Percentiles rank a stretch among this genome's conserved stretches.
These are phyloP conservation scores for Talaromyces sp. DNA, from an alignment of 2,329 filamentous ascomycete genomes.

Conservation along the genomic window DNA sequence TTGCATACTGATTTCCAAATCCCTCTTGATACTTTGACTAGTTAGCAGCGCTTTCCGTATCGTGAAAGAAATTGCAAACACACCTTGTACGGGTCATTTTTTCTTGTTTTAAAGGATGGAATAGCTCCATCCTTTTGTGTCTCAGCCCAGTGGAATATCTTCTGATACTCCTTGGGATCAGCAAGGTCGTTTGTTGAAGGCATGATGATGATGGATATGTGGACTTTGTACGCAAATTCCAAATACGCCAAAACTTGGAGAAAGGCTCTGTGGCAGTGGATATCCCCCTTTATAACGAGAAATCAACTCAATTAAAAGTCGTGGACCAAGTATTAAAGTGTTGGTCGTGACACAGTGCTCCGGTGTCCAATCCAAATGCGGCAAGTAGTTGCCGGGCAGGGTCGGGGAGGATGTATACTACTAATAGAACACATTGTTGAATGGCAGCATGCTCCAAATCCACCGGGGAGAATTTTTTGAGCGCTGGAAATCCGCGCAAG, in stretches of 20 bases:
- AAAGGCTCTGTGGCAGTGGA: background rate
- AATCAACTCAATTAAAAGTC: background rate
- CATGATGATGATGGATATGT: slow-evolving; percentile 17
- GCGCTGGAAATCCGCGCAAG: background rate
- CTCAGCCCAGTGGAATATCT: slow-evolving; percentile 55
- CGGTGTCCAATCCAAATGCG: background rate
- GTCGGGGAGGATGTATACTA: background rate
- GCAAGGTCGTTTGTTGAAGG: slow-evolving; percentile 20
- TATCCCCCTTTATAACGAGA: background rate
- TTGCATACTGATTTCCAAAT: slow-evolving; percentile 47
- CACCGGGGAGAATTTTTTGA: background rate
- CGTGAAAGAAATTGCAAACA: slow-evolving; percentile 11
- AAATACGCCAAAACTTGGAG: background rate
- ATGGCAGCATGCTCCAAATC: background rate
- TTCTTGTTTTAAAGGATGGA: slow-evolving; percentile 50
- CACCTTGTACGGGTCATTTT: slow-evolving; percentile 52
- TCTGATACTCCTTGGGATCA: slow-evolving; percentile 41
- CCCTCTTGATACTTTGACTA: slow-evolving; percentile 48
- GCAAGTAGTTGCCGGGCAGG: background rate
- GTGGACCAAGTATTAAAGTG: background rate
- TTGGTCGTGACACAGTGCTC: background rate
- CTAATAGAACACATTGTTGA: background rate
- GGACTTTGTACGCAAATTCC: background rate
- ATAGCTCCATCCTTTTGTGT: slow-evolving; percentile 54
- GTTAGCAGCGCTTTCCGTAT: slow-evolving; percentile 10